A percentile compares a stretch with the other conserved stretches of the same genome.
phyloP scores from a whole-genome alignment of 441 rosid species.

The Macaranga tanarius region DNA sequence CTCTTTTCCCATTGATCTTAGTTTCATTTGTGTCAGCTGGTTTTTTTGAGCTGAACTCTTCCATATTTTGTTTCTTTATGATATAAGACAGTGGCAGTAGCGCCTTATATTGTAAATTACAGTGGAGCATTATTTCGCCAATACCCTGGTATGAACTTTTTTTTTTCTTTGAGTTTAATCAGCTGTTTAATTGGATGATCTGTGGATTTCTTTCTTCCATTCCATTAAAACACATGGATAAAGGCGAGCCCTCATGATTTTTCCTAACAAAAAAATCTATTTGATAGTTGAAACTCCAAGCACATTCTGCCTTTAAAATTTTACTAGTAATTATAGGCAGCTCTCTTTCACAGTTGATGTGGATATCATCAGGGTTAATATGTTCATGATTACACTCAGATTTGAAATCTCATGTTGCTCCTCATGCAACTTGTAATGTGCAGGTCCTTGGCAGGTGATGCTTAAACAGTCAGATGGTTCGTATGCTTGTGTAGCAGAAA shows the following conservation, averaged over 20 bases:
- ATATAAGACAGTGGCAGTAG: slow-evolving; percentile 82
- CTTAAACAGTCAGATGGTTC: slow-evolving; percentile 90
- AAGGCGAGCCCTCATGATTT: neutral
- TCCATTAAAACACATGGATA: neutral
- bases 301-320: neutral
- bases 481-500: slow-evolving; percentile 84
- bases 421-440: slow-evolving; percentile 20
- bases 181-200: neutral
- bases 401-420: neutral
- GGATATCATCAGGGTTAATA: neutral
- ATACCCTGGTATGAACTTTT: slow-evolving; percentile 63
- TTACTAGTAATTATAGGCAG: neutral
- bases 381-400: neutral
- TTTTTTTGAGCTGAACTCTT: slow-evolving; percentile 26
- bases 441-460: slow-evolving; percentile 99
- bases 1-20: slow-evolving; percentile 23
- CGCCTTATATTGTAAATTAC: slow-evolving; percentile 84
- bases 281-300: neutral
- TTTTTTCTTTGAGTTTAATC: neutral
- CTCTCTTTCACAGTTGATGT: neutral
- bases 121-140: slow-evolving; percentile 89
- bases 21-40: slow-evolving; percentile 1
- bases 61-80: slow-evolving; percentile 31
- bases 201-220: neutral
- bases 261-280: neutral